Base-by-base conservation (phyloP, 306 rosid species). In the Lagenaria siceraria region DNA sequence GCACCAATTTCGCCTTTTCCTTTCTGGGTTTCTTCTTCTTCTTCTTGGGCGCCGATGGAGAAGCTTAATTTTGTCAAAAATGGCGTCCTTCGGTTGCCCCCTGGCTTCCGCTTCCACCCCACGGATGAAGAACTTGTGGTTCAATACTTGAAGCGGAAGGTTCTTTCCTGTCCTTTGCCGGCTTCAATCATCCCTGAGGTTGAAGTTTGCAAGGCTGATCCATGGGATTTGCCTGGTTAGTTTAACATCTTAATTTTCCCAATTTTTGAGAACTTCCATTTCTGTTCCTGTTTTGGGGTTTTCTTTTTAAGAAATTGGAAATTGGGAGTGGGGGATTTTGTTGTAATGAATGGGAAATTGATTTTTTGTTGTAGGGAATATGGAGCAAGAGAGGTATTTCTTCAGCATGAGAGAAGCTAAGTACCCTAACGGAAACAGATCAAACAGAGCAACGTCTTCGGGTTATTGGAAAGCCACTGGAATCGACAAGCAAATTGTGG, bases 391-490 rank as follows among this genome's bases (percentile, higher is more conserved):
- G 86, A 90, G 97, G 77, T 95, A 95, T 82, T 95, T 90, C 80
- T 95, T 95, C 86, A 92, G 98, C 86, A 92, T 92, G 0, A 89
- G 93, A 84, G 98, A 92, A 72, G 93, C 99, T 4, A 95, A 95
- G 62, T 95, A 95, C 61, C 97, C 97, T 2, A 92, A 95, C 80
- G 99, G 99, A 17, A 92, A 87, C 84, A 77, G 99, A 60, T 95
- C 99, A 54, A 92, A 95, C 88, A 88, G 99, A 83, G 99, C 98
- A 3, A 92, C 99, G 0, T 74, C 70, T 49, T 87, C 99, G 0
- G 99, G 99, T 7, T 95, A 95, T 62, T 95, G 99, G 99, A 95
- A 95, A 49, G 99, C 99, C 10, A 95, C 99, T 7, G 99, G 99
- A 1, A 69, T 95, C 13, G 99, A 95, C 91, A 95, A 90, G 78